phyloP scores from a whole-genome alignment of 2,329 filamentous ascomycete species.

The Fusarium humuli region DNA sequence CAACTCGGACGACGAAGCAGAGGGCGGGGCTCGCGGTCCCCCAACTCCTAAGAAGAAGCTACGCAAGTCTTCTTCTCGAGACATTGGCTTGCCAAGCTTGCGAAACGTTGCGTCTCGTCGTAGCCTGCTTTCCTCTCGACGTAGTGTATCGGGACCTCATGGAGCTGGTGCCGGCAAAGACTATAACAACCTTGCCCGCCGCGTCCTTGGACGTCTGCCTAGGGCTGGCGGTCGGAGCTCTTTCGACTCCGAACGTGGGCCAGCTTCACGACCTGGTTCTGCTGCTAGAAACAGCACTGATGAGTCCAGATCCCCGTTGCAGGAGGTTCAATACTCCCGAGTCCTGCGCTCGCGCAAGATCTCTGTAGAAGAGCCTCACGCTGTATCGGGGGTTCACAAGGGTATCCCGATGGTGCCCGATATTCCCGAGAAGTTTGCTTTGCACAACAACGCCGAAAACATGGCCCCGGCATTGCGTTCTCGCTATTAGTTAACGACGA shows the following conservation, averaged over 20 bases:
- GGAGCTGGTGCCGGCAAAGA: slow-evolving; percentile 32
- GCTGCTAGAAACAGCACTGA: slow-evolving; percentile 37
- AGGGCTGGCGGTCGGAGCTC: slow-evolving; percentile 37
- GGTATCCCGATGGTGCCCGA: slow-evolving; percentile 60
- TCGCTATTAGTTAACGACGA: slow-evolving; percentile 37
- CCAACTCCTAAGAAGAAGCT: slow-evolving; percentile 61
- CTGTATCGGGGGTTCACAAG: slow-evolving; percentile 60
- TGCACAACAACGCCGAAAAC: slow-evolving; percentile 52
- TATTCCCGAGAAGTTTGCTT: slow-evolving; percentile 57
- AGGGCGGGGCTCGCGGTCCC: slow-evolving; percentile 34
- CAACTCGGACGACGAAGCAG: slow-evolving; percentile 51
- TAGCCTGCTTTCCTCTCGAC: slow-evolving; percentile 40
- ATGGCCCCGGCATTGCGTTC: slow-evolving; percentile 48
- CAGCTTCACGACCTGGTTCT: slow-evolving; percentile 20
- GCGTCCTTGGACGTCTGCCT: slow-evolving; percentile 43
- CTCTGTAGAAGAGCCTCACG: slow-evolving; percentile 50
- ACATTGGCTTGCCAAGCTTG: slow-evolving; percentile 54
- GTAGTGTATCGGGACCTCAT: slow-evolving; percentile 46
- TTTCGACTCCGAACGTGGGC: slow-evolving; percentile 29
- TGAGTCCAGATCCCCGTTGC: slow-evolving; percentile 26
- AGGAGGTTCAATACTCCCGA: slow-evolving; percentile 41
- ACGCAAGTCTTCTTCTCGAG: slow-evolving; percentile 62
- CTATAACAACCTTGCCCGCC: slow-evolving; percentile 44
- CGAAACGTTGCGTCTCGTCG: slow-evolving; percentile 47
- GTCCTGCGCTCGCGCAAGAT: slow-evolving; percentile 45